Evolutionary conservation across 257 asterid species (phyloP).

Genomic region (Gentiana straminea): DNA sequence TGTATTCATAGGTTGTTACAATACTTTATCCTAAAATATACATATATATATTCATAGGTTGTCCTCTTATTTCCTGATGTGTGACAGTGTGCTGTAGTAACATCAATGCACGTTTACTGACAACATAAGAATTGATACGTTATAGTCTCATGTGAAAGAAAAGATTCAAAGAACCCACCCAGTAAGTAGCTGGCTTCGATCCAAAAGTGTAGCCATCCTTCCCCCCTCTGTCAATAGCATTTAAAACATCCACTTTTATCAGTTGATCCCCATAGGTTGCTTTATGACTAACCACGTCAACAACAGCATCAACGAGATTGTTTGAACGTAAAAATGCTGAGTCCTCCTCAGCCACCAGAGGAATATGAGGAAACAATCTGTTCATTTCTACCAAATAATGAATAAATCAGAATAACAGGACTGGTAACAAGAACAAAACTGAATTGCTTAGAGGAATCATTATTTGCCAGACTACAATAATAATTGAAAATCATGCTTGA

Average conservation of each 20-base stretch:
- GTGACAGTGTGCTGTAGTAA: neutral
- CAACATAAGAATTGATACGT: neutral
- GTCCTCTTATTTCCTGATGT: too few relatives aligned
- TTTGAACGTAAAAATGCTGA: conserved; percentile 66
- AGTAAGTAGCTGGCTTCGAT: conserved; percentile 65
- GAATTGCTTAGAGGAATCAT: too few relatives aligned
- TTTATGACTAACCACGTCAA: conserved; percentile 43
- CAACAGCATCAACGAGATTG: conserved; percentile 62
- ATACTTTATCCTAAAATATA: too few relatives aligned
- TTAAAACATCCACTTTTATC: conserved; percentile 42
- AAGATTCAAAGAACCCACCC: conserved; percentile 44
- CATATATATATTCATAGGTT: too few relatives aligned
- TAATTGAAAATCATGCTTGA: too few relatives aligned
- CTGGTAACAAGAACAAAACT: neutral
- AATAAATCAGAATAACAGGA: conserved; percentile 1
- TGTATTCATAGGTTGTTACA: too few relatives aligned
- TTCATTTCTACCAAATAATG: conserved; percentile 49
- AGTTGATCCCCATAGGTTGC: conserved; percentile 29
- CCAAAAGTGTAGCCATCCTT: conserved; percentile 62
- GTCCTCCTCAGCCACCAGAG: conserved; percentile 96
- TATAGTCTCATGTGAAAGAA: neutral
- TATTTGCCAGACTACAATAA: too few relatives aligned
- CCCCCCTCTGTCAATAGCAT: conserved; percentile 92
- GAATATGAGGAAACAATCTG: conserved; percentile 66
- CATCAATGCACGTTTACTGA: neutral